Conservation (phyloP, 257 asterid genomes). For the Anisodus tanguticus region DNA sequence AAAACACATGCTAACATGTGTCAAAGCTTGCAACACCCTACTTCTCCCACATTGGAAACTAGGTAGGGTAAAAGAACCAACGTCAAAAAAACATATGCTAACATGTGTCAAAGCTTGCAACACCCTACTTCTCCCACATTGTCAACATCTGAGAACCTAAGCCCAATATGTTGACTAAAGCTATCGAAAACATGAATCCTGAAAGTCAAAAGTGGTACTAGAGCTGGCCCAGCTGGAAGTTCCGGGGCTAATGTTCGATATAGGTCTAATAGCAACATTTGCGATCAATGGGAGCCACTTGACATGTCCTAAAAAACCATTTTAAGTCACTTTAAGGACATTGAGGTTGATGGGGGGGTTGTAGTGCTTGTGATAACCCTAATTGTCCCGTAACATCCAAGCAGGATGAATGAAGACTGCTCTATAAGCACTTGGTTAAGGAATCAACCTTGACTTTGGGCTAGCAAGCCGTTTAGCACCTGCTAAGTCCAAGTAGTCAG, state of each 20-base stretch:
- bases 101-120: not conserved
- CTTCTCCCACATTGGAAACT: not conserved
- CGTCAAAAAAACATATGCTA: not conserved
- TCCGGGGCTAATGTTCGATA: not conserved
- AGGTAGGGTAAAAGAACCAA: not conserved
- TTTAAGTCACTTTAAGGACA: not conserved
- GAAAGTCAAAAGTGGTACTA: not conserved
- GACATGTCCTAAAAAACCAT: slow-evolving; percentile 23
- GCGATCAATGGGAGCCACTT: slow-evolving; percentile 3
- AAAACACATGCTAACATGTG: not conserved
- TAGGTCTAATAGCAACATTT: not conserved
- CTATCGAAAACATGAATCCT: not conserved
- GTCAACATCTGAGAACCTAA: not conserved
- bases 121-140: not conserved
- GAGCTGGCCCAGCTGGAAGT: not conserved
- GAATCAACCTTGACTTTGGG: not conserved
- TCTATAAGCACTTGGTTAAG: not conserved
- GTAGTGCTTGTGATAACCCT: not conserved
- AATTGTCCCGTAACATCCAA: not conserved
- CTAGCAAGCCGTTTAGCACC: not conserved
- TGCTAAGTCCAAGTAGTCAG: slow-evolving; percentile 17
- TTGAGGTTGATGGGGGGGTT: not conserved
- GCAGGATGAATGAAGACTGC: not conserved
- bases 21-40: not conserved
- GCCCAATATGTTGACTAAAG: slow-evolving; percentile 2